Conservation (phyloP, 2,329 filamentous ascomycete genomes). For the Fusarium coicis region DNA sequence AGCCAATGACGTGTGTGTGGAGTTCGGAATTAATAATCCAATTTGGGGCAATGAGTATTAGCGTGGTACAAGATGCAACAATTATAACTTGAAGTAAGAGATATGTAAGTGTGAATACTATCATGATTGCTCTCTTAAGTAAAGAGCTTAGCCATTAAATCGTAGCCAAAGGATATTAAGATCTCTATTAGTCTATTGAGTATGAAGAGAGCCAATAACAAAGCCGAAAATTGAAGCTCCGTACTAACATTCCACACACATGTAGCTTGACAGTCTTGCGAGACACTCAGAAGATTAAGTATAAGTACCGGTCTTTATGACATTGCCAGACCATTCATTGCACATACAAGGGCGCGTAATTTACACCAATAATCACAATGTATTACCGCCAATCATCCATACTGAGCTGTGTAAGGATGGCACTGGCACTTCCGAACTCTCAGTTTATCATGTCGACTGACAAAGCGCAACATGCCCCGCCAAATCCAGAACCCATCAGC, state of each 20-base stretch:
- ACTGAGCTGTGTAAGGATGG: neutral
- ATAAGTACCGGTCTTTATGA: neutral
- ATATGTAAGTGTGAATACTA: too few relatives aligned
- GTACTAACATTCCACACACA: rapidly evolving
- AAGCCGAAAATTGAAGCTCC: rapidly evolving
- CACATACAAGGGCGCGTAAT: too few relatives aligned
- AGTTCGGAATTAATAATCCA: too few relatives aligned
- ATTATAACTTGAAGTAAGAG: too few relatives aligned
- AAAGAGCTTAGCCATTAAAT: too few relatives aligned
- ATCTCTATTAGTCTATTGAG: rapidly evolving
- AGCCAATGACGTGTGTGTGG: too few relatives aligned
- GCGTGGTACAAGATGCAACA: too few relatives aligned
- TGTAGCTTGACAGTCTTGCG: neutral
- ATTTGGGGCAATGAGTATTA: too few relatives aligned
- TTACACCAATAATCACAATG: neutral
- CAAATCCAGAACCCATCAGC: conserved; percentile 1
- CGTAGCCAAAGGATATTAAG: too few relatives aligned
- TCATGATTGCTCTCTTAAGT: too few relatives aligned
- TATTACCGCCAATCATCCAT: neutral
- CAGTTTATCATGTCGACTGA: neutral
- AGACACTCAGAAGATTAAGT: neutral
- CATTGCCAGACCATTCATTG: too few relatives aligned
- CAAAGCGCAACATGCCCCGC: neutral
- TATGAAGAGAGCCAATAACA: rapidly evolving
- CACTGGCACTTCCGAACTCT: neutral